Conservation (phyloP, 352 stramenopile species). For the Globisporangium carolinianum region DNA sequence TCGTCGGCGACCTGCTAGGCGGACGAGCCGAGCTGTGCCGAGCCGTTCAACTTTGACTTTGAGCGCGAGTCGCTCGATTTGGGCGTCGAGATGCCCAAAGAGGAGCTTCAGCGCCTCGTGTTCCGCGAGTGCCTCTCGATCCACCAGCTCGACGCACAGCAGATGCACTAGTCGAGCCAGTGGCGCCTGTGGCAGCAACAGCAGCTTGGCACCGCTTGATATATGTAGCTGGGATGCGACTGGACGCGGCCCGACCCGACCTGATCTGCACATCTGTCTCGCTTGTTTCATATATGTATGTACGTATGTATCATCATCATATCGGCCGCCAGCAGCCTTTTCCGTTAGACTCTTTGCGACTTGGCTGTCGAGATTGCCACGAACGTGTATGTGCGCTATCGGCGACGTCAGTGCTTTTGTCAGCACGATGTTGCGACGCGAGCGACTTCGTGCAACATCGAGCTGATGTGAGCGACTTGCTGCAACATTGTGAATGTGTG, state of each 20-base stretch:
- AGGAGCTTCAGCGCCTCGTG: slow-evolving; percentile 75
- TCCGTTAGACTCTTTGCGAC: neutral
- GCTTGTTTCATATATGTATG: neutral
- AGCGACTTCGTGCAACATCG: no score
- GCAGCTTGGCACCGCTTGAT: no score
- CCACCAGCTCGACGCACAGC: slow-evolving; percentile 58
- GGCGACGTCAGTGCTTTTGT: neutral
- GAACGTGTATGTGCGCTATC: neutral
- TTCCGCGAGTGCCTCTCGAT: slow-evolving; percentile 75
- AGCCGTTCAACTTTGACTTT: slow-evolving; percentile 84
- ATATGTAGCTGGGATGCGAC: neutral
- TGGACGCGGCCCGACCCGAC: neutral
- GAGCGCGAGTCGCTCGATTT: slow-evolving; percentile 77
- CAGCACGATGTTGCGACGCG: no score
- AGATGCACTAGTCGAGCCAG: slow-evolving; percentile 35
- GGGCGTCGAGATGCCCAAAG: slow-evolving; percentile 80
- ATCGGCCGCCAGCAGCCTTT: neutral
- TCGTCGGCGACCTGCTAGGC: slow-evolving; percentile 20
- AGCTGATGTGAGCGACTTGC: no score
- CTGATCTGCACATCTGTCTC: neutral
- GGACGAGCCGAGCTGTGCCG: slow-evolving; percentile 80
- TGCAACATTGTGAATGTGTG: no score
- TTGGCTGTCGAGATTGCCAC: neutral
- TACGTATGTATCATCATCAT: neutral
- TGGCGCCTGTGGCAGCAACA: no score